Base-by-base conservation (phyloP, 768 basidiomycete species). In the Coprinopsis sp. region DNA sequence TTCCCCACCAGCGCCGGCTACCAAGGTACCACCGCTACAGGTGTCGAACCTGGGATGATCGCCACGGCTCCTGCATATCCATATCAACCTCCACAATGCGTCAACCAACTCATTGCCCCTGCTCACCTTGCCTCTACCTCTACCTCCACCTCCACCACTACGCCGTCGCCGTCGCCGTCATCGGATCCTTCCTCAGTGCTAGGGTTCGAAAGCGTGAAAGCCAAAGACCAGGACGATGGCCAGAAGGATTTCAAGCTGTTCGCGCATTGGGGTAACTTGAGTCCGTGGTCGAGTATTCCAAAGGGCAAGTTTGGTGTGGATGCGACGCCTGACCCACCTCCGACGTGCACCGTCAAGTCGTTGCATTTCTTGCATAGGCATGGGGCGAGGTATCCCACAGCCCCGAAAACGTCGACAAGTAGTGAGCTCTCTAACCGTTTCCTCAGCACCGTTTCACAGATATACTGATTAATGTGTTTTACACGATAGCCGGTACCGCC, bases 341-440 rank as follows among this genome's bases (percentile, higher is more conserved):
- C 80, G 19, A 78, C 72, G 4, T 92, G 89, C 58, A 67, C 70
- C 11, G 64, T 91, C 29, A 86, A 81, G 25, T 87, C 84, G 2
- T 62, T 91, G 51, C 87, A 91, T 62, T 65, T 92, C 50, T 63
- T 92, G 57, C 89, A 91, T 60, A 72, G 90, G 24, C 89, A 91
- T 59, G 91, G 89, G 16, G 88, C 89, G 1, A 72, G 77, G 37
- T 84, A 82, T 60, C 80, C 84, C 11, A 86, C n/a, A n/a, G n/a
- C n/a, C n/a, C n/a, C n/a, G n/a, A n/a, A n/a, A n/a, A n/a, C n/a
- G n/a, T n/a, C n/a, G n/a, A n/a, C n/a, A n/a, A n/a, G n/a, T n/a
- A n/a, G n/a, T n/a, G n/a, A n/a, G n/a, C n/a, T n/a, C n/a, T n/a
- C n/a, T n/a, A n/a, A n/a, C n/a, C n/a, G n/a, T n/a, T n/a, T n/a